phyloP scores from a whole-genome alignment of 305 asterid species.

The Solanum hybrid region DNA sequence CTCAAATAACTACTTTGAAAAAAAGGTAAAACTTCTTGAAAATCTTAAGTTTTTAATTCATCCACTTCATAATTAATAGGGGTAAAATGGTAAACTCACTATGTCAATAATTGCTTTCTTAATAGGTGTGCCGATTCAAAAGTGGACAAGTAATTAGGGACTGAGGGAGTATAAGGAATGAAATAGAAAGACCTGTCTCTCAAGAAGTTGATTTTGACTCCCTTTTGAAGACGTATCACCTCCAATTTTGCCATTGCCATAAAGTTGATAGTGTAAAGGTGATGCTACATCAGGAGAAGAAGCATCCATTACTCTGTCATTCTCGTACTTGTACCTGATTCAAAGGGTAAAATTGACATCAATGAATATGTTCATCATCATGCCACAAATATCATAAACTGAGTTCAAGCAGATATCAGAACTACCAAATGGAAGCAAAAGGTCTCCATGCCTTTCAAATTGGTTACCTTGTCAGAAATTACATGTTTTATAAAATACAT shows the following conservation, averaged over 20 bases:
- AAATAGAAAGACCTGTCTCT: constrained; percentile 66
- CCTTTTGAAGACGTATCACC: constrained; percentile 71
- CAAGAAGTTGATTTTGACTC: constrained; percentile 78
- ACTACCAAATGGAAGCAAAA: not conserved
- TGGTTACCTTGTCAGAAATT: not conserved
- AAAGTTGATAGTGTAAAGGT: constrained; percentile 77
- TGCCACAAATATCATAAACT: not conserved
- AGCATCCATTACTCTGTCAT: constrained; percentile 71
- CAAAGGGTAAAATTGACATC: not conserved
- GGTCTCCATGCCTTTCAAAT: not conserved
- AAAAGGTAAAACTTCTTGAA: too few relatives aligned
- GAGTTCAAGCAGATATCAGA: not conserved
- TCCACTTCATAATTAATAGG: too few relatives aligned
- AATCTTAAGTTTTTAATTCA: too few relatives aligned
- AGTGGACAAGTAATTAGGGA: too few relatives aligned
- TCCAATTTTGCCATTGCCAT: constrained; percentile 75
- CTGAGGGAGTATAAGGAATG: not conserved
- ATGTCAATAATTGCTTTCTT: too few relatives aligned
- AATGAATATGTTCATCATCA: not conserved
- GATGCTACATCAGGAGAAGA: constrained; percentile 77
- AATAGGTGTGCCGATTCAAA: too few relatives aligned
- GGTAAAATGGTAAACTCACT: too few relatives aligned
- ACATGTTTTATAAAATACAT: not conserved
- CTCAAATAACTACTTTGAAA: too few relatives aligned
- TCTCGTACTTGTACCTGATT: constrained; percentile 83